Conservation (phyloP, 2,329 filamentous ascomycete species). For the Cladophialophora exuberans region DNA sequence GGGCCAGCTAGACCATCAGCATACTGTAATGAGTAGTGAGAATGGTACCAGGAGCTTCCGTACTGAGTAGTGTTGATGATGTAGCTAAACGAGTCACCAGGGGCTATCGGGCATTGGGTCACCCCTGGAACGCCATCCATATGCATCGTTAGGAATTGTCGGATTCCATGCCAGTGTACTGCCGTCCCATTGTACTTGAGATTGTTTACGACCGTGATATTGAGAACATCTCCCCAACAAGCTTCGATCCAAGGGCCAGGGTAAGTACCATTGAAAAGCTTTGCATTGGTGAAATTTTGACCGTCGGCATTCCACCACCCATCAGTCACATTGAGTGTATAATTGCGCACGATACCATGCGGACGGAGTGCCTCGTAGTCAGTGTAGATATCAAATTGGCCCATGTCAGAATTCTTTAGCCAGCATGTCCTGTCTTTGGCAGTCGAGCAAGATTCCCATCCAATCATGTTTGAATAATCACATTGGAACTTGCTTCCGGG, state of each 20-base stretch:
- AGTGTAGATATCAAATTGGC: constrained; percentile 10
- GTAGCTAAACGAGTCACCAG: constrained; percentile 66
- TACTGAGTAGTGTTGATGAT: constrained; percentile 60
- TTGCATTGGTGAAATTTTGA: constrained; percentile 38
- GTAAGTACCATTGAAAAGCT: constrained; percentile 54
- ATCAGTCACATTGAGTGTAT: constrained; percentile 12
- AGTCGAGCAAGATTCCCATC: constrained; percentile 11
- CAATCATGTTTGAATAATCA: background rate
- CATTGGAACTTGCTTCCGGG: too few relatives aligned
- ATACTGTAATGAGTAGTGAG: constrained; percentile 65
- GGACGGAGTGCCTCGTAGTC: constrained; percentile 19
- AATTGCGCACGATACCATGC: constrained; percentile 12
- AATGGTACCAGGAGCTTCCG: constrained; percentile 69
- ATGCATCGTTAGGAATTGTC: constrained; percentile 71
- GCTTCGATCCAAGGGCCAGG: constrained; percentile 56
- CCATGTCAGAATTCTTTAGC: constrained; percentile 6
- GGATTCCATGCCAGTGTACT: constrained; percentile 77
- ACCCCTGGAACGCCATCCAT: constrained; percentile 74
- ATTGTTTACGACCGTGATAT: constrained; percentile 48
- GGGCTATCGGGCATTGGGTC: constrained; percentile 69
- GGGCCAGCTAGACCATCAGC: constrained; percentile 70
- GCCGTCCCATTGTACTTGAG: constrained; percentile 39
- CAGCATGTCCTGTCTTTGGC: constrained; percentile 9
- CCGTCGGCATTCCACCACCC: constrained; percentile 6
- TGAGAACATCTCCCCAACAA: constrained; percentile 50